Evolutionary conservation across 2,329 filamentous ascomycete species (phyloP).

Genomic region (Paraconiothyrium brasiliense): DNA sequence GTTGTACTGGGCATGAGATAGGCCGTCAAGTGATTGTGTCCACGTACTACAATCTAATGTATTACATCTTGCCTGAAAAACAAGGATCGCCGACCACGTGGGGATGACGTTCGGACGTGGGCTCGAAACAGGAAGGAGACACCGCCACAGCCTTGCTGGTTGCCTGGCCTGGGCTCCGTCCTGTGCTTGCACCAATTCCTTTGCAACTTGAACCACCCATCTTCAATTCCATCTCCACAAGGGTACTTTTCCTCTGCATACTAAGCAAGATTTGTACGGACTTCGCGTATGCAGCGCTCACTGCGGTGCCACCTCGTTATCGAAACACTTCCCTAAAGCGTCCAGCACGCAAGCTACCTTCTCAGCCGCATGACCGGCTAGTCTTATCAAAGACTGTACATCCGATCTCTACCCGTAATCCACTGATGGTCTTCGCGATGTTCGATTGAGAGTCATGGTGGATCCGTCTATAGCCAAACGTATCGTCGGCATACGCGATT

Average conservation of each 20-base stretch:
- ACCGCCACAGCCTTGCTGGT: not conserved
- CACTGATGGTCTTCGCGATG: not conserved
- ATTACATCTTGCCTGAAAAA: not conserved
- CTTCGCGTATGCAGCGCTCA: not conserved
- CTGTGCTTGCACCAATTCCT: not conserved
- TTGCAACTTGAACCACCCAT: not conserved
- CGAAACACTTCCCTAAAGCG: constrained; percentile 4
- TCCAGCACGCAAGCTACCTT: not conserved
- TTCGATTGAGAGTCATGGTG: not conserved
- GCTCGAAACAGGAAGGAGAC: not conserved
- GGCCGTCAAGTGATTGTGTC: not conserved
- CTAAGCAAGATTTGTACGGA: not conserved
- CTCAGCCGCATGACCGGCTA: not conserved
- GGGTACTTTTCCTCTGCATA: not conserved
- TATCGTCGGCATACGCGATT: not conserved
- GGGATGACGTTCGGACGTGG: not conserved
- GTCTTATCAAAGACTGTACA: not conserved
- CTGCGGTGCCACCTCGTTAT: not conserved
- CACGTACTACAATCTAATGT: not conserved
- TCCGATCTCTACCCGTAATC: not conserved
- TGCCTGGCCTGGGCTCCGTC: not conserved
- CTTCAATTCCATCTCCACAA: not conserved
- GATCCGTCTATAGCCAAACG: not conserved
- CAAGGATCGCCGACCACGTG: not conserved
- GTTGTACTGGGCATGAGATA: not conserved